phyloP scores from a whole-genome alignment of 2,329 filamentous ascomycete genomes.

The Penicillium freii region DNA sequence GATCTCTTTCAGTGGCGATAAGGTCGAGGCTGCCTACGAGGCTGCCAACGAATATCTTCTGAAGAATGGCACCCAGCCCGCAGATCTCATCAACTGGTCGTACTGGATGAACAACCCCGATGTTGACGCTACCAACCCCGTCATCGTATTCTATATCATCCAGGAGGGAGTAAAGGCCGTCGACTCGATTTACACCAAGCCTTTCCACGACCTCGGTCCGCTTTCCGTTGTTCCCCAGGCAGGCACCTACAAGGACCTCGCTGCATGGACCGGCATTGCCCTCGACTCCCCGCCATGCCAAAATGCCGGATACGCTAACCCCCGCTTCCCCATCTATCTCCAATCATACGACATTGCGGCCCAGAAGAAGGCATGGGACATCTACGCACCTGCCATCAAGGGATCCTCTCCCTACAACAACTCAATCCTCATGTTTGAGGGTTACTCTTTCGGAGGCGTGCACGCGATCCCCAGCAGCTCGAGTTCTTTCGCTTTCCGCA shows the following conservation, averaged over 20 bases:
- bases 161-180: conserved; percentile 40
- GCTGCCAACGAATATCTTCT: conserved; percentile 48
- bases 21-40: conserved; percentile 51
- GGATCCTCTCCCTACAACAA: conserved; percentile 34
- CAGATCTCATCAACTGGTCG: conserved; percentile 51
- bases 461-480: conserved; percentile 35
- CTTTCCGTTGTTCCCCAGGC: conserved; percentile 30
- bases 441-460: conserved; percentile 52
- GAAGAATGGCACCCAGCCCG: conserved; percentile 45
- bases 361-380: conserved; percentile 38
- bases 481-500: conserved; percentile 50
- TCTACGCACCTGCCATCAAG: conserved; percentile 37
- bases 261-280: conserved; percentile 45
- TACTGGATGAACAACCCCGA: conserved; percentile 28
- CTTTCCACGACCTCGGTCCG: conserved; percentile 47
- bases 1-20: conserved; percentile 49
- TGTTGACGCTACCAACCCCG: conserved; percentile 28
- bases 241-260: conserved; percentile 50
- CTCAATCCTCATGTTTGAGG: conserved; percentile 57
- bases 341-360: conserved; percentile 40
- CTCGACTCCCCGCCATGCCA: conserved; percentile 42
- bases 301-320: conserved; percentile 43
- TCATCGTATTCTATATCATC: conserved; percentile 34
- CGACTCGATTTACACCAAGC: conserved; percentile 42
- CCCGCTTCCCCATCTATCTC: conserved; percentile 48